Base-by-base conservation (phyloP, 2,329 filamentous ascomycete genomes). In the Pyrenochaeta sp. region DNA sequence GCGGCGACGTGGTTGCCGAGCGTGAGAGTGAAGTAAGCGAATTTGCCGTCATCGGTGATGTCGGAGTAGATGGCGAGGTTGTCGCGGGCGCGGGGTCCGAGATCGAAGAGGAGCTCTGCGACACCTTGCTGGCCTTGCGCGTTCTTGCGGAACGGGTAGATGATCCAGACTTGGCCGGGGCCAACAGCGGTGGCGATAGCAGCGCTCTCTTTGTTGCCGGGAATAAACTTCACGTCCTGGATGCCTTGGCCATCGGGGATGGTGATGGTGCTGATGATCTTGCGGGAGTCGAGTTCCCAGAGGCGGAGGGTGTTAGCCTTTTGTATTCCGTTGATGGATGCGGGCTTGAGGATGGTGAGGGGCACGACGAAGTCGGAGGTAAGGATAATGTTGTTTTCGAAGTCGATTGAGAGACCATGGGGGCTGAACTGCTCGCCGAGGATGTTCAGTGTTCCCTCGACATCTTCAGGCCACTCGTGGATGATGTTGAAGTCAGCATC, bases 141-240 rank as follows among this genome's bases (percentile, higher is more conserved):
- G 65, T 86, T 80, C 59, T 79, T 83, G 62, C 84, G 83, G 79
- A 84, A 84, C 24, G 86, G 86, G 71, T 88, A 88, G 75, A 89
- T 87, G 72, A 88, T 84, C 86, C 86, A 89, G 63, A 88, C 84
- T 66, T 88, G 81, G 9, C 85, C 86, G 2, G 84, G 81, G 32
- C 83, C 81, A 22, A 88, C 86, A 15, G 87, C 86, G 12, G 85
- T 87, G 8, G 86, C 86, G 25, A 88, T 77, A 10, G 86, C 86
- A 32, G 86, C 86, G 34, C 78, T 79, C 61, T 88, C 86, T 6
- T 77, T 69, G 78, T 88, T 85, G 8, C 84, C 83, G 0, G 86
- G 86, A 60, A 88, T 88, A 76, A 88, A 88, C 73, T 89, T 89
- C 68, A 89, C 84, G 61, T 89, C 86, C 67, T 88, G 86, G 50